phyloP scores from a whole-genome alignment of 306 rosid genomes.

The Begonia fuchsioides region DNA sequence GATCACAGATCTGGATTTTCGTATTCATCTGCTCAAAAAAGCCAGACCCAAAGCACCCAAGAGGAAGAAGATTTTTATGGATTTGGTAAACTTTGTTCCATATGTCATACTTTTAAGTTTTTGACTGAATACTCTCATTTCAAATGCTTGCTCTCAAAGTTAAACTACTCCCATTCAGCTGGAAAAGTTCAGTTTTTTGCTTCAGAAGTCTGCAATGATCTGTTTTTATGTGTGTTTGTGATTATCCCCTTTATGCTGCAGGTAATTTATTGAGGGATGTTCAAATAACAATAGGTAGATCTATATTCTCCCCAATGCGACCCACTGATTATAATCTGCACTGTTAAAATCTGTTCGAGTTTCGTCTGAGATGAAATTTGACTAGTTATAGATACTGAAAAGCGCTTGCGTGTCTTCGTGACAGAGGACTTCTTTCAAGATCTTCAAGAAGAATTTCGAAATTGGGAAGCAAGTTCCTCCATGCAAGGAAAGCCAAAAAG shows the following conservation, averaged over 20 bases:
- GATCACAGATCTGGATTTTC: conserved; percentile 38
- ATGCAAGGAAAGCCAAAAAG: too few species aligned
- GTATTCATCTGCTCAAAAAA: conserved; percentile 26
- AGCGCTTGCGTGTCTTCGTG: conserved; percentile 11
- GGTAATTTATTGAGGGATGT: conserved; percentile 88
- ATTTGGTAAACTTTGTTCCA: conserved; percentile 34
- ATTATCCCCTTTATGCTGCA: conserved; percentile 59
- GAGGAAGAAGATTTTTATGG: conserved; percentile 81
- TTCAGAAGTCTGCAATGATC: too few species aligned
- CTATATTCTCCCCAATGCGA: conserved; percentile 33
- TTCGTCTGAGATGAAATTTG: too few species aligned
- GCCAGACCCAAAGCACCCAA: conserved; percentile 31
- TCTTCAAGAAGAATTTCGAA: conserved; percentile 74
- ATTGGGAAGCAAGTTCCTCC: too few species aligned
- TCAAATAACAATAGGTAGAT: conserved; percentile 97
- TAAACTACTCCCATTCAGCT: not conserved
- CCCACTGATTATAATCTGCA: not conserved
- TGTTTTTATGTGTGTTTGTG: conserved; percentile 26
- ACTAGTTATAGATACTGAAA: not conserved
- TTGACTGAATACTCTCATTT: not conserved
- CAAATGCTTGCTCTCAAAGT: too few species aligned
- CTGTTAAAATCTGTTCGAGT: not conserved
- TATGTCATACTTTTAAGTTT: not conserved
- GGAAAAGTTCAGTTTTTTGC: too few species aligned
- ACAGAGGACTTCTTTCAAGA: conserved; percentile 77